Conservation (phyloP, 306 rosid species). For the Hippophae tibetana region DNA sequence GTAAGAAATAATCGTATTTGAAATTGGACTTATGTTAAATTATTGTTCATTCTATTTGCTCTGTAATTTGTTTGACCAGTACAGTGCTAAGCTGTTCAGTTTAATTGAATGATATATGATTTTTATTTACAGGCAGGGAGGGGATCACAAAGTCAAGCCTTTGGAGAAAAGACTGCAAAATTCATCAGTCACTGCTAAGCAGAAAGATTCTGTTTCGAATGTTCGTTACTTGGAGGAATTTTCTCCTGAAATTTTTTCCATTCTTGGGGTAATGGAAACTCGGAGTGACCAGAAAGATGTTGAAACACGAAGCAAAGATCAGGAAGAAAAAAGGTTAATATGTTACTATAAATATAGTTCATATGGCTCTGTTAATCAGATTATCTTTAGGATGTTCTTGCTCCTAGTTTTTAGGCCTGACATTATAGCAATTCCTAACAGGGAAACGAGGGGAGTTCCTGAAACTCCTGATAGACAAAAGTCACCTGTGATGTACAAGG, state of each 20-base stretch:
- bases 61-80: background rate
- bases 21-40: conserved; percentile 1
- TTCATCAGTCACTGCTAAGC: conserved; percentile 33
- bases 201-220: conserved; percentile 36
- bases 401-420: conserved; percentile 21
- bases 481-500: conserved; percentile 31
- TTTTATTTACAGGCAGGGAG: conserved; percentile 33
- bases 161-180: conserved; percentile 30
- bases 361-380: conserved; percentile 12
- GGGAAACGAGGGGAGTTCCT: conserved; percentile 33
- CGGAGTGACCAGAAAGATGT: conserved; percentile 19
- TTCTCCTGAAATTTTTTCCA: conserved; percentile 40
- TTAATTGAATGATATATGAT: conserved; percentile 1
- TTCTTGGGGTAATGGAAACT: conserved; percentile 24
- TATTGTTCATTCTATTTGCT: conserved; percentile 4
- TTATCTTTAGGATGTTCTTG: conserved; percentile 9
- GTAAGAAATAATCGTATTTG: conserved; percentile 29
- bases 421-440: conserved; percentile 28
- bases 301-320: conserved; percentile 33
- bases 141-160: conserved; percentile 31
- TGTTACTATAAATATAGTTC: conserved; percentile 4
- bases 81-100: conserved; percentile 4
- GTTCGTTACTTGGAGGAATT: conserved; percentile 22
- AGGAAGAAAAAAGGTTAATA: conserved; percentile 37
- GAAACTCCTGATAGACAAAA: conserved; percentile 33